These are phyloP conservation scores for Mucor mucedo DNA, from an alignment of 371 early-diverging fungal genomes.

Conservation along the genomic window DNA sequence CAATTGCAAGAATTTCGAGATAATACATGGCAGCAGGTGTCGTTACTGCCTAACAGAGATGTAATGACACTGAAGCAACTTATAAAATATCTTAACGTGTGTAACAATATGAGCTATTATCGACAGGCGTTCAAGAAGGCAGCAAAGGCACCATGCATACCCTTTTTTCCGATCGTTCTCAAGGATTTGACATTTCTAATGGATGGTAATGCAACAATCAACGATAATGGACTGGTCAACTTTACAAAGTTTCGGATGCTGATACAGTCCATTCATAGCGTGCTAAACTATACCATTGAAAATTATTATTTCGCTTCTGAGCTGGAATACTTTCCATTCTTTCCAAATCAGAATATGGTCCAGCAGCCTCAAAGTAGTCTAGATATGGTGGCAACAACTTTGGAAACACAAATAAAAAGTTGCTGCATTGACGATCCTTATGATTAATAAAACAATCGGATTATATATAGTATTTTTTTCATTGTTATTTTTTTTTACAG, in stretches of 20 bases:
- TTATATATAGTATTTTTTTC: too few species aligned
- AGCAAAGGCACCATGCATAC: conserved; percentile 44
- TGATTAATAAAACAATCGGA: background rate
- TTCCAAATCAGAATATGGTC: conserved; percentile 4
- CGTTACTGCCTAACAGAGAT: conserved; percentile 35
- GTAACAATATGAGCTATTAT: conserved; percentile 50
- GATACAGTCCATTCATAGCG: conserved; percentile 28
- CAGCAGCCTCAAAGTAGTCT: background rate
- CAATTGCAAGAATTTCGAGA: conserved; percentile 19
- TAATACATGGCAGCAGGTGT: conserved; percentile 30
- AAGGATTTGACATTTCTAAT: conserved; percentile 53
- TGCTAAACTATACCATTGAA: conserved; percentile 29
- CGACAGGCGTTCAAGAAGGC: conserved; percentile 39
- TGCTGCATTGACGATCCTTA: background rate
- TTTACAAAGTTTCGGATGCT: conserved; percentile 46
- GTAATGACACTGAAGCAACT: conserved; percentile 27
- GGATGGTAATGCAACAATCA: conserved; percentile 39
- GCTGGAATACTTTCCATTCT: conserved; percentile 32
- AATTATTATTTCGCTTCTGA: conserved; percentile 43
- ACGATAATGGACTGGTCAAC: conserved; percentile 29
- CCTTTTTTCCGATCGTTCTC: conserved; percentile 49
- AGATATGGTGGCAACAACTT: conserved; percentile 5
- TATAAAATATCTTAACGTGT: conserved; percentile 38
- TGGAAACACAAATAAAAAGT: conserved; percentile 12
- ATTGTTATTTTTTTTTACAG: too few species aligned